These are phyloP conservation scores for Boletus huronensis DNA, from an alignment of 768 basidiomycete genomes.

Conservation along the genomic window DNA sequence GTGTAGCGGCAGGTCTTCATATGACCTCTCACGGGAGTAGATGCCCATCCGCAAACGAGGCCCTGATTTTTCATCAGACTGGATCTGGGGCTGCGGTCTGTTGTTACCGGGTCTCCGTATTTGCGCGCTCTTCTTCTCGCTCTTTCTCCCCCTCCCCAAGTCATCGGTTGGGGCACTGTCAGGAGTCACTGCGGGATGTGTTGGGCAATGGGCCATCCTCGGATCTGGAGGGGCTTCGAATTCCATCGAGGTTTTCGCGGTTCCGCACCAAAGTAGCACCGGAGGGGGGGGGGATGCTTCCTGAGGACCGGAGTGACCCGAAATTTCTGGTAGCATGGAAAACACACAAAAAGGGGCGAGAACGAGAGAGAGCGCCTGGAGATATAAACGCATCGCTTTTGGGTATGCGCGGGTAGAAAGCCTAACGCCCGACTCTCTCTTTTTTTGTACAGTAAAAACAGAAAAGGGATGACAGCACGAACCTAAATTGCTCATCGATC, in stretches of 20 bases:
- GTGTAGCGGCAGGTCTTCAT: constrained; percentile 11
- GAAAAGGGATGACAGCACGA: constrained; percentile 4
- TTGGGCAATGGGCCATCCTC: constrained; percentile 7
- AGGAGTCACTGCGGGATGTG: background rate
- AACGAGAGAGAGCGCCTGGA: background rate
- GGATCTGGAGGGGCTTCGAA: constrained; percentile 14
- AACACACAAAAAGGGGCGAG: background rate
- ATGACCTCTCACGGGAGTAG: constrained; percentile 19
- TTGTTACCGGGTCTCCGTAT: constrained; percentile 14
- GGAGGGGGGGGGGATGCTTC: background rate
- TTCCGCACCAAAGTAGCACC: constrained; percentile 9
- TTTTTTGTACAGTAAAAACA: no score
- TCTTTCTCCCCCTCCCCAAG: background rate
- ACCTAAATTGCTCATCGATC: constrained; percentile 7
- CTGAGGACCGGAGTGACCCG: constrained; percentile 3
- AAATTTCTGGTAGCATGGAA: background rate
- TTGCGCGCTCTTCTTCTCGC: background rate
- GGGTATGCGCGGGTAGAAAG: background rate
- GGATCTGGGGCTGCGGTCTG: constrained; percentile 12
- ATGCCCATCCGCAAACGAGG: constrained; percentile 4
- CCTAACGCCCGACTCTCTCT: no score
- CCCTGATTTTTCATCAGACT: constrained; percentile 16
- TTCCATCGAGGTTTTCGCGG: constrained; percentile 11
- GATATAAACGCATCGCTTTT: background rate
- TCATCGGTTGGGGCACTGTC: background rate